Evolutionary conservation across 208 protist genomes (phyloP).

Genomic region (Leptomonas pyrrhocoris): DNA sequence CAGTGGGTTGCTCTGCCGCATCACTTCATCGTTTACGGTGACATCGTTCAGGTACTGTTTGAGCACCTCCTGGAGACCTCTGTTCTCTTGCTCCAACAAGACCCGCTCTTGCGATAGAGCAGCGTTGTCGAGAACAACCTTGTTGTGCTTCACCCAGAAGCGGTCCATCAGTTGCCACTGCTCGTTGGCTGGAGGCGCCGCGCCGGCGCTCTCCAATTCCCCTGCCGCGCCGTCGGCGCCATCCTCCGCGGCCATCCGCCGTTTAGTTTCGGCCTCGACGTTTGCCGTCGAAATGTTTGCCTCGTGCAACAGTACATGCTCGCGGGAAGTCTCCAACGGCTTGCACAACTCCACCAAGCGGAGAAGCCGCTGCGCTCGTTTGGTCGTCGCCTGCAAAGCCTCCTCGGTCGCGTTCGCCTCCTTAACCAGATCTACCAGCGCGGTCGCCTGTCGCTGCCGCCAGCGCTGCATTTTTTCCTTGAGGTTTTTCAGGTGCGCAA

Average conservation of each 20-base stretch:
- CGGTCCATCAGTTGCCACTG: conserved; percentile 93
- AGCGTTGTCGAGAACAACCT: conserved; percentile 94
- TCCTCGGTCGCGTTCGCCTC: conserved; percentile 85
- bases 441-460: conserved; percentile 80
- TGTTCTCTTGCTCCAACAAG: conserved; percentile 91
- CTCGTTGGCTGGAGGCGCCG: conserved; percentile 33
- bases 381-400: conserved; percentile 60
- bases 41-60: conserved; percentile 97
- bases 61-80: conserved; percentile 86
- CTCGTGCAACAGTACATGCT: conserved; percentile 93
- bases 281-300: conserved; percentile 64
- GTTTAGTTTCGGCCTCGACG: conserved; percentile 78
- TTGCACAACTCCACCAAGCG: conserved; percentile 93
- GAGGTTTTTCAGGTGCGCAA: conserved; percentile 90
- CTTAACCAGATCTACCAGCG: conserved; percentile 91
- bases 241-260: conserved; percentile 45
- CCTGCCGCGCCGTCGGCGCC: conserved; percentile 36
- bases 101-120: conserved; percentile 92
- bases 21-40: conserved; percentile 93
- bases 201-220: conserved; percentile 11
- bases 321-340: conserved; percentile 95
- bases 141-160: conserved; percentile 96
- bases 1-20: conserved; percentile 65
- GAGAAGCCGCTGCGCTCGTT: conserved; percentile 90
- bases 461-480: conserved; percentile 95